Evolutionary conservation across 2,329 filamentous ascomycete genomes (phyloP).

Genomic region (Fusarium cyanostomum): DNA sequence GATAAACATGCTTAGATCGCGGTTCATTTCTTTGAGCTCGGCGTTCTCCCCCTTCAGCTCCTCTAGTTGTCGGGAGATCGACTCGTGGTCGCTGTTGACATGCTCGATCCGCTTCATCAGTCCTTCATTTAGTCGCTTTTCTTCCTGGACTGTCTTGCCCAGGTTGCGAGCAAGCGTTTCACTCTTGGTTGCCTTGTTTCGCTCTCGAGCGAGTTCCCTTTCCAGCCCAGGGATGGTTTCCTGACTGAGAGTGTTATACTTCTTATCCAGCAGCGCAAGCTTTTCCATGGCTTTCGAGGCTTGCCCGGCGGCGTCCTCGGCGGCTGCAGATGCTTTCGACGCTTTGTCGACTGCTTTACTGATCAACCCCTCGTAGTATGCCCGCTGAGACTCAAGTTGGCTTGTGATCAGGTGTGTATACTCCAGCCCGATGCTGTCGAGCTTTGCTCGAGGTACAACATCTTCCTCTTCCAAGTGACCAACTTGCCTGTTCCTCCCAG

Average conservation of each 20-base stretch:
- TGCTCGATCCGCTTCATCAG: conserved; percentile 84
- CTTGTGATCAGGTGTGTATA: conserved; percentile 94
- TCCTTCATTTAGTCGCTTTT: conserved; percentile 84
- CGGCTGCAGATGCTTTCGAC: conserved; percentile 73
- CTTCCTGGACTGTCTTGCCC: conserved; percentile 81
- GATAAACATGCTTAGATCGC: conserved; percentile 88
- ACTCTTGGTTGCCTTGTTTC: conserved; percentile 74
- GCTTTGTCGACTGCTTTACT: conserved; percentile 92
- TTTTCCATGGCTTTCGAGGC: conserved; percentile 61
- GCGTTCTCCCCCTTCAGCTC: conserved; percentile 69
- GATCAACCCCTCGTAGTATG: conserved; percentile 94
- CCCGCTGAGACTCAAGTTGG: conserved; percentile 90
- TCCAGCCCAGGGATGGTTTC: conserved; percentile 75
- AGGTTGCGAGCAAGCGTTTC: conserved; percentile 79
- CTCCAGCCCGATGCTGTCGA: conserved; percentile 85
- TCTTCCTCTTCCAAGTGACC: conserved; percentile 63
- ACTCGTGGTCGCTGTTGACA: conserved; percentile 70
- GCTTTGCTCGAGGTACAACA: conserved; percentile 74
- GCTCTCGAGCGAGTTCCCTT: conserved; percentile 74
- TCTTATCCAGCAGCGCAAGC: conserved; percentile 60
- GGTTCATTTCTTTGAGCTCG: conserved; percentile 85
- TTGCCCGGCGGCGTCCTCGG: conserved; percentile 67
- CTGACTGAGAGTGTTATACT: conserved; percentile 56
- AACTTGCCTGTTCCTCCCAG: conserved; percentile 58
- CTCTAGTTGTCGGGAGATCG: conserved; percentile 65